These are phyloP conservation scores for Russula emetica DNA, from an alignment of 768 basidiomycete genomes.

Conservation along the genomic window DNA sequence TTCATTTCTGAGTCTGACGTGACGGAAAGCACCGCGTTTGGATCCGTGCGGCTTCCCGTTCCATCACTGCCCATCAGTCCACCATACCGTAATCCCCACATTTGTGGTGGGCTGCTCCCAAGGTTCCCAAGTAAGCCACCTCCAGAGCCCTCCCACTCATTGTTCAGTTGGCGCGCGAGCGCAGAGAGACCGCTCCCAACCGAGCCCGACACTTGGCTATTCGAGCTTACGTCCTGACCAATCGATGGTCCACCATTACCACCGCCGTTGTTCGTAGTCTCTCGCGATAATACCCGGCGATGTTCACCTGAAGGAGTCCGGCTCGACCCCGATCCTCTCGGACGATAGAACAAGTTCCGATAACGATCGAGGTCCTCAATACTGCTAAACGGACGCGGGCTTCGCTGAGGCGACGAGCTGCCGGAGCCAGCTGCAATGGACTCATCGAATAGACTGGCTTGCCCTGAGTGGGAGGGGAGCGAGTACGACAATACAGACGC, in stretches of 20 bases:
- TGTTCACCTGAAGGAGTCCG: conserved; percentile 26
- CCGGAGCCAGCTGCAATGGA: conserved; percentile 31
- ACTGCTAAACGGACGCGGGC: conserved; percentile 53
- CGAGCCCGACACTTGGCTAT: not conserved
- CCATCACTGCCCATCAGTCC: conserved; percentile 26
- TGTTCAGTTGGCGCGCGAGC: conserved; percentile 42
- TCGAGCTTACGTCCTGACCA: conserved; percentile 30
- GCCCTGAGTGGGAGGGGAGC: conserved; percentile 18
- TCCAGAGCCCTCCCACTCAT: conserved; percentile 30
- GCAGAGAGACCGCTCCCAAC: conserved; percentile 34
- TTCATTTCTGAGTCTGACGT: conserved; percentile 21
- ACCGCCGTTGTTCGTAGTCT: not conserved
- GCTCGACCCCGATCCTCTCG: conserved; percentile 29
- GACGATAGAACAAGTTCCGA: conserved; percentile 68
- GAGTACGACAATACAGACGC: conserved; percentile 17
- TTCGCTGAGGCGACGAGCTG: conserved; percentile 39
- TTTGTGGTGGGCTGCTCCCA: conserved; percentile 10
- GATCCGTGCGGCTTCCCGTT: conserved; percentile 15
- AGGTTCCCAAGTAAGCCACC: not conserved
- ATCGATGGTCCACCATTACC: conserved; percentile 28
- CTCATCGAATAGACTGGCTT: conserved; percentile 13
- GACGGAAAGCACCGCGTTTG: conserved; percentile 28
- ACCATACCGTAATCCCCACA: conserved; percentile 30
- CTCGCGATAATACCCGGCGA: conserved; percentile 22
- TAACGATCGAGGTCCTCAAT: conserved; percentile 70